Conservation (phyloP, 78 protist species). For the Carpediemonas membranifera region DNA sequence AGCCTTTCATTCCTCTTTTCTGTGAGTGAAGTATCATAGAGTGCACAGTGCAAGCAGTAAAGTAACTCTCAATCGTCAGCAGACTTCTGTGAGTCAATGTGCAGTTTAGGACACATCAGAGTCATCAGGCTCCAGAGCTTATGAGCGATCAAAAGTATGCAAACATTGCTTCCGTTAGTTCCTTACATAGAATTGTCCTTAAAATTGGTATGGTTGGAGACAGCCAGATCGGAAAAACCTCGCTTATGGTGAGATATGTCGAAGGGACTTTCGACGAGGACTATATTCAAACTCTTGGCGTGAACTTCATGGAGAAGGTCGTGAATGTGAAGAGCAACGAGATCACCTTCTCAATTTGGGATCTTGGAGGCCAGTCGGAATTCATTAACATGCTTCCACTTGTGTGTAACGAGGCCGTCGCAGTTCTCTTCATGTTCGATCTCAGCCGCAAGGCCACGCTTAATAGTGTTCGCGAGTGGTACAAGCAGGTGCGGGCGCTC, state of each 20-base stretch:
- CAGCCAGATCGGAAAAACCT: slow-evolving; percentile 81
- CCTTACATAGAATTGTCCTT: too few species aligned
- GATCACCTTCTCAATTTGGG: slow-evolving; percentile 85
- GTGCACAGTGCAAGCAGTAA: too few species aligned
- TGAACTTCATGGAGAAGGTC: slow-evolving; percentile 92
- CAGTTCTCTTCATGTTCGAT: slow-evolving; percentile 89
- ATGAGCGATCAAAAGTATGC: too few species aligned
- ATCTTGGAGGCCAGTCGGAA: slow-evolving; percentile 87
- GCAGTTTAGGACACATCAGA: too few species aligned
- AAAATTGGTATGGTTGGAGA: slow-evolving; percentile 90
- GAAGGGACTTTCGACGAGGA: slow-evolving; percentile 80
- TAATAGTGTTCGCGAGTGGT: slow-evolving; percentile 79
- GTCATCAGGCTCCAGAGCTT: too few species aligned
- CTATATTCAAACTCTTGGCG: slow-evolving; percentile 88
- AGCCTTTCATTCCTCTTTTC: too few species aligned
- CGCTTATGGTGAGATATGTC: slow-evolving; percentile 88
- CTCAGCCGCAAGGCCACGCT: slow-evolving; percentile 76
- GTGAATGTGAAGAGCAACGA: slow-evolving; percentile 62
- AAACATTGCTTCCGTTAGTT: too few species aligned
- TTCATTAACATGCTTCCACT: slow-evolving; percentile 88
- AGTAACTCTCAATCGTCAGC: too few species aligned
- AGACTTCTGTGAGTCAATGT: too few species aligned
- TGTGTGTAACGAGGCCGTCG: slow-evolving; percentile 87
- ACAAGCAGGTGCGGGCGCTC: slow-evolving; percentile 76
- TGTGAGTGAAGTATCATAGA: too few species aligned